Evolutionary conservation across 2,329 filamentous ascomycete species (phyloP), one percentile per base, ranked within the genome.

Genomic region (Periconia sp.): DNA sequence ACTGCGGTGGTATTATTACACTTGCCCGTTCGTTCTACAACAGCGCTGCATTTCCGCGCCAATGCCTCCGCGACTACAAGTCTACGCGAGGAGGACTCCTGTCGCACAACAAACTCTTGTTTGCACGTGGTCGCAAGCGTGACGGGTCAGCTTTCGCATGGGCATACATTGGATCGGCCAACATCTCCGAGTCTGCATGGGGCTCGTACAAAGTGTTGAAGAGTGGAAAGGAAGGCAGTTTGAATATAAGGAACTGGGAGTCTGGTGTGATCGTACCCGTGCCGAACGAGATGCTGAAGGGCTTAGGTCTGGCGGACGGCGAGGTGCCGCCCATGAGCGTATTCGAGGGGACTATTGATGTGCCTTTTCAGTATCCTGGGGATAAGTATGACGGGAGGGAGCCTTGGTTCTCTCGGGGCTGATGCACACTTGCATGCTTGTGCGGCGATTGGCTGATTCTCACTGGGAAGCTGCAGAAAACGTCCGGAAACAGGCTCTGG

Each of bases 131-230:
- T 9, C 51, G 44, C 24, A 57, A 50, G 12, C 57, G 41, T 17
- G 57, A 68, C 46, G 46, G 50, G 29, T 49, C 40, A 50, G 72
- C 72, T 17, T 67, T 72, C 28, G 84, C 84, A 4, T 97, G 89
- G 86, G 86, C 81, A 2, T 97, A 97, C 63, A 73, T 96, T 25
- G 94, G 94, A 12, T 95, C 89, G 57, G 89, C 90, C 6, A 99
- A 99, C 70, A 72, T 96, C 19, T 95, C 91, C 0, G 91, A 96
- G 69, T 92, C 88, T 65, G 94, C 94, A 21, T 99, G 94, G 92
- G 94, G 92, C 16, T 84, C 84, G 33, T 71, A 96, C 21, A 82
- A 85, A 40, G 84, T 85, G 59, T 86, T 95, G 58, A 83, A 80
- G 54, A 71, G 67, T 6, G 86, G 82, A 2, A 85, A 85, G 48